phyloP scores from a whole-genome alignment of 768 basidiomycete species.

The Lentinus brumalis region DNA sequence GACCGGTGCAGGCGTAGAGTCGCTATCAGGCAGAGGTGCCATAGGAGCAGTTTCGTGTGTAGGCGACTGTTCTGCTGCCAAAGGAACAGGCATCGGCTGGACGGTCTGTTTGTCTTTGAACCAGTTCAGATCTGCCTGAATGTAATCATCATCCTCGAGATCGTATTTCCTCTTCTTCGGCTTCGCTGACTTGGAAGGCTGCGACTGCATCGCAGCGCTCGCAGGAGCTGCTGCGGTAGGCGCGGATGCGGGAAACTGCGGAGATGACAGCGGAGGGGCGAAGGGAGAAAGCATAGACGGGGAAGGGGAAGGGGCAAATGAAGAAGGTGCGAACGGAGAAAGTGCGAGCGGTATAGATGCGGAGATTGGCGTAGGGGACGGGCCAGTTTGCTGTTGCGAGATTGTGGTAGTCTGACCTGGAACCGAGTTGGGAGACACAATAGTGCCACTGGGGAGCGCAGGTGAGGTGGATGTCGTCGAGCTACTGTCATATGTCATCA shows the following conservation, averaged over 20 bases:
- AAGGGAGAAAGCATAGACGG: too few relatives aligned
- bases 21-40: neutral
- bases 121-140: slow-evolving; percentile 24
- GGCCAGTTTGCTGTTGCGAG: neutral
- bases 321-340: too few relatives aligned
- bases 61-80: neutral
- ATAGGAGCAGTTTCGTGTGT: neutral
- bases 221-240: neutral
- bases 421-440: too few relatives aligned
- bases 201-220: neutral
- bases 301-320: too few relatives aligned
- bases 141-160: slow-evolving; percentile 15
- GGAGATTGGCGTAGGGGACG: neutral
- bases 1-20: too few relatives aligned
- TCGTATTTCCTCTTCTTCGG: slow-evolving; percentile 14
- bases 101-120: slow-evolving; percentile 11
- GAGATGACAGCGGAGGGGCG: neutral
- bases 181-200: slow-evolving; percentile 6
- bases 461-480: too few relatives aligned
- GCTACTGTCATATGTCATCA: too few relatives aligned
- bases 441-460: too few relatives aligned
- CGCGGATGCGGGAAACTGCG: neutral
- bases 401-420: too few relatives aligned
- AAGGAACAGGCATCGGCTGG: neutral
- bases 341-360: neutral